These are phyloP conservation scores for Mortierella alpina DNA, from an alignment of 192 early-diverging fungal species.

Conservation along the genomic window DNA sequence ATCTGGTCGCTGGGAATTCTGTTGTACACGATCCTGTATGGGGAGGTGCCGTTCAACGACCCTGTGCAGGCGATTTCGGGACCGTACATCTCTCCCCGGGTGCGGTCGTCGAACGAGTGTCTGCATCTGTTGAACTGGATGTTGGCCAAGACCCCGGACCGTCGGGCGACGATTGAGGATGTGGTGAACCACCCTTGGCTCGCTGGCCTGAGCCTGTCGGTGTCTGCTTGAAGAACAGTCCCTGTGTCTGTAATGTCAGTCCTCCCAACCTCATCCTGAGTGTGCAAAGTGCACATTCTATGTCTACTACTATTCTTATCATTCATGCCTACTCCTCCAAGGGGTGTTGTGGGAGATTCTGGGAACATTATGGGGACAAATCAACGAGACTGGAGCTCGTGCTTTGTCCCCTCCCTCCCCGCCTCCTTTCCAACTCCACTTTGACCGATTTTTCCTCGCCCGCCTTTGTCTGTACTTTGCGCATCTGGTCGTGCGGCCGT, in stretches of 20 bases:
- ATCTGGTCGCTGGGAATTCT: conserved; percentile 78
- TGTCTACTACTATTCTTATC: not conserved
- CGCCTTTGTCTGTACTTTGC: no score
- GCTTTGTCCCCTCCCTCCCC: no score
- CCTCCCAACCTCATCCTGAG: not conserved
- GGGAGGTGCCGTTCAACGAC: conserved; percentile 71
- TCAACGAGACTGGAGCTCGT: not conserved
- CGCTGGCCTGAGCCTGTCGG: conserved; percentile 18
- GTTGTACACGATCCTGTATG: conserved; percentile 73
- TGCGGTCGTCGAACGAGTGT: conserved; percentile 59
- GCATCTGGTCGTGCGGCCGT: no score
- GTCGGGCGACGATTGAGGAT: conserved; percentile 72
- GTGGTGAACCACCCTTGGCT: conserved; percentile 73
- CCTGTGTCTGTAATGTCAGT: not conserved
- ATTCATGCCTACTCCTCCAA: not conserved
- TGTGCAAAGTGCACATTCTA: not conserved
- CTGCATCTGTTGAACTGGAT: conserved; percentile 71
- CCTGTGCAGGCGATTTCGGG: conserved; percentile 63
- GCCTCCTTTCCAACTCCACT: no score
- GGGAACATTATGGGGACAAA: not conserved
- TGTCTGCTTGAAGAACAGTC: not conserved
- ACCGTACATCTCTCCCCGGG: conserved; percentile 58
- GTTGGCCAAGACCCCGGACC: conserved; percentile 68
- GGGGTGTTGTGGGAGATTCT: not conserved
- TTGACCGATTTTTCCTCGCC: no score